These are phyloP conservation scores for Berkeleyomyces rouxiae DNA, from an alignment of 2,329 filamentous ascomycete genomes.

Conservation along the genomic window DNA sequence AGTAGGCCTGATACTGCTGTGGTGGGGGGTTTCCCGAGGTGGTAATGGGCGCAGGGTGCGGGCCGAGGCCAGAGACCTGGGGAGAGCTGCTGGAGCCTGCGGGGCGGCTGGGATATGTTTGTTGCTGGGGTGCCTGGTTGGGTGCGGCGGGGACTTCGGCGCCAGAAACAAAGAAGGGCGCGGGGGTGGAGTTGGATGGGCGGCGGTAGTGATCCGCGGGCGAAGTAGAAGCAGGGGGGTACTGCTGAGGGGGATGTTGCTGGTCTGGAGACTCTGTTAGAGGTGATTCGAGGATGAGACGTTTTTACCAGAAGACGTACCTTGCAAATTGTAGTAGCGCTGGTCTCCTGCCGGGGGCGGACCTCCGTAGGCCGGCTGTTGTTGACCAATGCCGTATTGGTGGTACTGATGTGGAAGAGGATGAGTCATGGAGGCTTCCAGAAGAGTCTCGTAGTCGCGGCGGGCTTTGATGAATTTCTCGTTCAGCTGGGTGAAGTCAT, in stretches of 20 bases:
- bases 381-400: conserved; percentile 42
- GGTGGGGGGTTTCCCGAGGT: conserved; percentile 32
- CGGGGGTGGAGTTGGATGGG: conserved; percentile 31
- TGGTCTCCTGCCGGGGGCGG: conserved; percentile 34
- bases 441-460: conserved; percentile 85
- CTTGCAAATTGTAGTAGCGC: conserved; percentile 13
- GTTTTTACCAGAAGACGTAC: neutral
- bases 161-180: conserved; percentile 51
- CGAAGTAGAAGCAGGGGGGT: conserved; percentile 22
- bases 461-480: conserved; percentile 99
- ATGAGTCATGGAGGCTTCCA: conserved; percentile 93
- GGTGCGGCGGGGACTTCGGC: conserved; percentile 31
- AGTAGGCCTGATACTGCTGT: conserved; percentile 28
- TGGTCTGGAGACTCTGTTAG: conserved; percentile 19
- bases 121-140: conserved; percentile 20
- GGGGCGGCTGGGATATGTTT: conserved; percentile 32
- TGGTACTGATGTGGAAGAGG: conserved; percentile 60
- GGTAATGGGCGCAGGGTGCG: conserved; percentile 25
- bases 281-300: no score
- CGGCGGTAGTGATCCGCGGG: conserved; percentile 40
- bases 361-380: conserved; percentile 34
- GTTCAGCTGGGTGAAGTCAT: conserved; percentile 96
- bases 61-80: conserved; percentile 22
- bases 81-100: neutral
- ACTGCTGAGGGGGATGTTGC: conserved; percentile 21